Evolutionary conservation across 345 rosid species (phyloP).

Genomic region (Brassica nigra): DNA sequence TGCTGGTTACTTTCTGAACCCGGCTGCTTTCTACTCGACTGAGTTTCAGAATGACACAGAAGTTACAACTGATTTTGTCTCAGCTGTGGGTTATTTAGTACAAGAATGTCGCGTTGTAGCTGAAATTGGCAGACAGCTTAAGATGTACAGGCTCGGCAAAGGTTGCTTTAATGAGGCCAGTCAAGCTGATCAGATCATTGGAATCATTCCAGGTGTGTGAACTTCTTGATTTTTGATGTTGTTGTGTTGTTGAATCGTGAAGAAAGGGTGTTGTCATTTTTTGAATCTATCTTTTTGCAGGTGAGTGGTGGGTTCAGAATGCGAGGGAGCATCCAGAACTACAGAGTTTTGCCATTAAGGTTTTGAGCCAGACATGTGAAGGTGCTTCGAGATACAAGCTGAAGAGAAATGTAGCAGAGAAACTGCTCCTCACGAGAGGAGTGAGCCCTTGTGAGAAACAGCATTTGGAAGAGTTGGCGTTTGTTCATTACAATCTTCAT

Average conservation of each 20-base stretch:
- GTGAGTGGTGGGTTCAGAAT: constrained; percentile 57
- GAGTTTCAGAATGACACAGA: constrained; percentile 51
- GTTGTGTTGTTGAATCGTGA: neutral
- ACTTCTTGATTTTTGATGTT: neutral
- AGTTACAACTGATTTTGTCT: constrained; percentile 49
- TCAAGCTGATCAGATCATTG: constrained; percentile 40
- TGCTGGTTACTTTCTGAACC: constrained; percentile 67
- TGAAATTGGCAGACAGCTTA: constrained; percentile 46
- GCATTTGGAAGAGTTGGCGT: constrained; percentile 37
- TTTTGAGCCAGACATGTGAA: constrained; percentile 61
- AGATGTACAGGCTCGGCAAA: constrained; percentile 42
- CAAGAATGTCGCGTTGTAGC: constrained; percentile 35
- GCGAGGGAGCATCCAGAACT: constrained; percentile 54
- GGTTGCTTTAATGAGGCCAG: constrained; percentile 53
- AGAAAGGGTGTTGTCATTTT: neutral
- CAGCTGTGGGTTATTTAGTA: constrained; percentile 45
- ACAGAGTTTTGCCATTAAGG: constrained; percentile 51
- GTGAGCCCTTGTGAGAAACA: constrained; percentile 35
- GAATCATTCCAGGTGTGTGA: constrained; percentile 49
- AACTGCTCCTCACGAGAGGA: constrained; percentile 34
- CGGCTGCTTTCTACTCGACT: constrained; percentile 53
- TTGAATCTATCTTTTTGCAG: constrained; percentile 37
- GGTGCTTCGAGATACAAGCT: constrained; percentile 56
- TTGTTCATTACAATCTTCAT: constrained; percentile 55
- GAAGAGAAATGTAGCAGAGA: constrained; percentile 52